A percentile compares a stretch with the other conserved stretches of the same genome.
Conservation (phyloP, 257 asterid species). For the Plantago elongata region DNA sequence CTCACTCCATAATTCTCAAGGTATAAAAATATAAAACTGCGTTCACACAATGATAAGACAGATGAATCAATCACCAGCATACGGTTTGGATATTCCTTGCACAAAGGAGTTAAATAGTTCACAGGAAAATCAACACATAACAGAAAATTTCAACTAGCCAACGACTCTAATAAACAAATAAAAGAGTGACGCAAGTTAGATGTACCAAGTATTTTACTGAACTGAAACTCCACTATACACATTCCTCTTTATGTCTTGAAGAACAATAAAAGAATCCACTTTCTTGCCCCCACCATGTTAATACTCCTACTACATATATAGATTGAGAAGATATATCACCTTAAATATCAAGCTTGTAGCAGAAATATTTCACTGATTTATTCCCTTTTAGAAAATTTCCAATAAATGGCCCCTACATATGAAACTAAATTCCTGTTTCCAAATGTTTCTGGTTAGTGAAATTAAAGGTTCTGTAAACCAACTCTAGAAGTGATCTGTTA, state of each 20-base stretch:
- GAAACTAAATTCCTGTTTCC: no score
- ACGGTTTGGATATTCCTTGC: background rate
- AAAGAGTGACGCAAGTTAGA: background rate
- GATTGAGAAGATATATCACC: no score
- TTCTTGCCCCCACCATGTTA: no score
- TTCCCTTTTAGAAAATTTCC: no score
- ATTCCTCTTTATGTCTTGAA: background rate
- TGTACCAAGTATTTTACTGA: background rate
- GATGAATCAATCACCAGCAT: background rate
- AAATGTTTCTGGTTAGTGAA: no score
- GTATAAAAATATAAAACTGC: conserved; percentile 70
- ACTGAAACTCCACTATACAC: background rate
- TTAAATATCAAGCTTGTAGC: no score
- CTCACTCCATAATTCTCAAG: conserved; percentile 85
- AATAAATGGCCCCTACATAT: no score
- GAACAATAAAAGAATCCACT: no score
- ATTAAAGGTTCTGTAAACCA: no score
- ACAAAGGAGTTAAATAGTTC: background rate
- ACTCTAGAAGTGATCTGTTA: no score
- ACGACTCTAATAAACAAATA: conserved; percentile 15
- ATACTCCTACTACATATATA: no score
- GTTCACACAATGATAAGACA: conserved; percentile 17
- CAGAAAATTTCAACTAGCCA: conserved; percentile 9
- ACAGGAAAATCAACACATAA: background rate
- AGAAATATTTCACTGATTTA: no score